phyloP scores from a whole-genome alignment of 805 yeast species.

The Candida maltosa region DNA sequence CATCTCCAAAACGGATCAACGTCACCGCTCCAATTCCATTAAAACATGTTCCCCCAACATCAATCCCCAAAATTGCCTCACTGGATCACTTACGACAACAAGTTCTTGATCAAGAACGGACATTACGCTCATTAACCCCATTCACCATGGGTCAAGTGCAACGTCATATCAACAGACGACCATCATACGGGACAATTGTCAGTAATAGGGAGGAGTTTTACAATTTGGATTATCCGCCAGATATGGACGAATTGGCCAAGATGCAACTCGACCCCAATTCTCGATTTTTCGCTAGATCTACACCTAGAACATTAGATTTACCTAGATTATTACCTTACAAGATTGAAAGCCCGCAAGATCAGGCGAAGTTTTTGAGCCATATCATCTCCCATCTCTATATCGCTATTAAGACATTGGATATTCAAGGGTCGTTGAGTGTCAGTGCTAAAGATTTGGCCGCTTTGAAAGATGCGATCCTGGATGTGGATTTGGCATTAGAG shows the following conservation, averaged over 20 bases:
- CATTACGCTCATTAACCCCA: constrained; percentile 24
- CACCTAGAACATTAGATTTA: constrained; percentile 40
- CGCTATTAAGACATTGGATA: constrained; percentile 70
- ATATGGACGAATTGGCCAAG: constrained; percentile 22
- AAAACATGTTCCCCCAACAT: constrained; percentile 6
- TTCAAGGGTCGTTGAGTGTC: constrained; percentile 66
- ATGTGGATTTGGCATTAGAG: constrained; percentile 48
- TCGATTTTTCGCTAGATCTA: constrained; percentile 32
- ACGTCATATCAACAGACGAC: constrained; percentile 19
- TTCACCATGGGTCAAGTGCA: constrained; percentile 13
- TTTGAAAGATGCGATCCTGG: constrained; percentile 28
- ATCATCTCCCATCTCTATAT: constrained; percentile 78
- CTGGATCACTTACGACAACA: constrained; percentile 8
- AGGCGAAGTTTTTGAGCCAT: constrained; percentile 70
- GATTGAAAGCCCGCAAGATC: constrained; percentile 65
- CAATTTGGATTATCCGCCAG: constrained; percentile 51
- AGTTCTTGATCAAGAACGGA: constrained; percentile 5
- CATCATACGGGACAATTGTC: constrained; percentile 29
- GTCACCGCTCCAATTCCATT: constrained; percentile 18
- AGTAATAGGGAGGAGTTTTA: constrained; percentile 34
- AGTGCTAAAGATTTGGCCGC: constrained; percentile 65
- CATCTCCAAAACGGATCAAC: constrained; percentile 1
- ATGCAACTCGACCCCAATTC: constrained; percentile 32
- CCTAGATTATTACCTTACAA: constrained; percentile 65
- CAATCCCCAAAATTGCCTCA: constrained; percentile 8